A percentile compares a stretch with the other conserved stretches of the same genome.
These are phyloP conservation scores for Mycena filopes DNA, from an alignment of 768 basidiomycete species.

Conservation along the genomic window DNA sequence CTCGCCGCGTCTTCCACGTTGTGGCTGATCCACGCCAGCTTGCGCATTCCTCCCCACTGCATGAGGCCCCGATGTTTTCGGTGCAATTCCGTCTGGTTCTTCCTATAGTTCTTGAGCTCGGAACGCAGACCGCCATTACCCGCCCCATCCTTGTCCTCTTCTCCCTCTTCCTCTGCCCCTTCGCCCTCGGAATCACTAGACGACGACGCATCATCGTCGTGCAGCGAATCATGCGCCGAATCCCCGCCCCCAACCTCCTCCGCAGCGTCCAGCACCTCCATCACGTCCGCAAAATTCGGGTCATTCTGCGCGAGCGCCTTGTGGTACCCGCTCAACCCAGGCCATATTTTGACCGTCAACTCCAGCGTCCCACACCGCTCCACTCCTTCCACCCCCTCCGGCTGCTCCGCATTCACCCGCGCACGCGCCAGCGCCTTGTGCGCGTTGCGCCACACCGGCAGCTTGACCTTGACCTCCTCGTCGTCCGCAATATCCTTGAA, in stretches of 20 bases:
- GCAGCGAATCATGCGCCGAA: slow-evolving; percentile 33
- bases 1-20: slow-evolving; percentile 56
- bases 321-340: slow-evolving; percentile 57
- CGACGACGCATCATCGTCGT: slow-evolving; percentile 34
- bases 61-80: slow-evolving; percentile 70
- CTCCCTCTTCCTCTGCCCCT: slow-evolving; percentile 16
- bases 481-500: slow-evolving; percentile 49
- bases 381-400: slow-evolving; percentile 37
- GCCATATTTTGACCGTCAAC: slow-evolving; percentile 52
- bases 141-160: slow-evolving; percentile 6
- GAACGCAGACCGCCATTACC: slow-evolving; percentile 38
- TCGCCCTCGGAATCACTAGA: slow-evolving; percentile 38
- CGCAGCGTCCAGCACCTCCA: slow-evolving; percentile 55
- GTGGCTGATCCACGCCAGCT: slow-evolving; percentile 65
- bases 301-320: slow-evolving; percentile 48
- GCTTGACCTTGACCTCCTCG: slow-evolving; percentile 19
- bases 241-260: slow-evolving; percentile 46
- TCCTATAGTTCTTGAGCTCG: slow-evolving; percentile 54
- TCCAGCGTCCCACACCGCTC: slow-evolving; percentile 40
- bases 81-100: slow-evolving; percentile 56
- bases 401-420: slow-evolving; percentile 27
- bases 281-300: slow-evolving; percentile 49
- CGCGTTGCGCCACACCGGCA: slow-evolving; percentile 30
- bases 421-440: slow-evolving; percentile 33
- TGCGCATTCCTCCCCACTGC: slow-evolving; percentile 68